Evolutionary conservation across 352 stramenopile species (phyloP).

Genomic region (Pythium dissimile): DNA sequence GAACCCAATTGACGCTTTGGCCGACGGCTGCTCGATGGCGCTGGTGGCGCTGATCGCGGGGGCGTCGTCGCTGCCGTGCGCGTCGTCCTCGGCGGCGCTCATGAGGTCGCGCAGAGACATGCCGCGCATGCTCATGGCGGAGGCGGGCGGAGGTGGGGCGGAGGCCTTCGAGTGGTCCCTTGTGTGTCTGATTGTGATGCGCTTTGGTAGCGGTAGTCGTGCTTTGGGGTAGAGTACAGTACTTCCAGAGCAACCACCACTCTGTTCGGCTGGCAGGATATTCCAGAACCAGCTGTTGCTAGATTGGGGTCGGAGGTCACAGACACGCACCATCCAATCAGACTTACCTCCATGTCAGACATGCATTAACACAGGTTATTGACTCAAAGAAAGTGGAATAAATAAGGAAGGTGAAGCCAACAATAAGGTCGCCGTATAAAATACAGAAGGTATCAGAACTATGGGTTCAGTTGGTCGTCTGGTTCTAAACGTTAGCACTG

Average conservation of each 20-base stretch:
- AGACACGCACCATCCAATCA: constrained; percentile 4
- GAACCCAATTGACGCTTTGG: constrained; percentile 22
- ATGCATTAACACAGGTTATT: neutral
- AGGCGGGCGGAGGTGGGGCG: neutral
- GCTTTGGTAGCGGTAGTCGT: neutral
- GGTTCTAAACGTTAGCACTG: neutral
- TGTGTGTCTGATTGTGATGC: neutral
- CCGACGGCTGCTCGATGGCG: neutral
- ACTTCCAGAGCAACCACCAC: too few species aligned
- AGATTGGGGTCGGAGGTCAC: neutral
- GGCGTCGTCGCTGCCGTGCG: neutral
- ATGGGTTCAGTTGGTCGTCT: neutral
- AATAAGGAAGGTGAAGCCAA: neutral
- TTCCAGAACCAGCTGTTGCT: neutral
- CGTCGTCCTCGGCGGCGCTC: constrained; percentile 17
- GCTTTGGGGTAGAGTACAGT: neutral
- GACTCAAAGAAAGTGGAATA: too few species aligned
- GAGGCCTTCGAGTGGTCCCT: neutral
- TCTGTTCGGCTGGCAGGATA: too few species aligned
- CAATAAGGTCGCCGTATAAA: neutral
- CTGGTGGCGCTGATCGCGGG: neutral
- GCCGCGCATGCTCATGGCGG: constrained; percentile 8
- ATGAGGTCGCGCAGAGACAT: constrained; percentile 26
- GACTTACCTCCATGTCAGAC: too few species aligned
- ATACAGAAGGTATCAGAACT: neutral